These are phyloP conservation scores for Trametes cinnabarina DNA, from an alignment of 768 basidiomycete genomes.

Conservation along the genomic window DNA sequence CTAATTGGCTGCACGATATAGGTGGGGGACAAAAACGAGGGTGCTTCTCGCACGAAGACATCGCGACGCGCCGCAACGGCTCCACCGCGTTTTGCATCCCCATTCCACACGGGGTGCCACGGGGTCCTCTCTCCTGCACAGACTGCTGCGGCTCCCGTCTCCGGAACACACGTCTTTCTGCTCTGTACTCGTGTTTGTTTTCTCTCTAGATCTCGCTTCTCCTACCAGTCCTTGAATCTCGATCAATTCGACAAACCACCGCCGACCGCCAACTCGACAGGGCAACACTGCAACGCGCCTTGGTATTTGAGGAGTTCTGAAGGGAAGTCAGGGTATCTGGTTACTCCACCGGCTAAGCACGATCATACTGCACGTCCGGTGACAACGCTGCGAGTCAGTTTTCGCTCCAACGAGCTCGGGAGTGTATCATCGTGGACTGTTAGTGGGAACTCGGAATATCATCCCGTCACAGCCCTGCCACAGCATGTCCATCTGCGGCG, in stretches of 20 bases:
- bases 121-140: constrained; percentile 3
- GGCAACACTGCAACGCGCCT: no score
- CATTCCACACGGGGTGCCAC: constrained; percentile 15
- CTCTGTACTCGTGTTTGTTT: neutral
- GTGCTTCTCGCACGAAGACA: constrained; percentile 19
- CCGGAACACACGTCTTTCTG: no score
- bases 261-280: no score
- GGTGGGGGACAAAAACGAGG: constrained; percentile 19
- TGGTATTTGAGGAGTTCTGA: no score
- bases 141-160: neutral
- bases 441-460: no score
- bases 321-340: neutral
- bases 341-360: constrained; percentile 4
- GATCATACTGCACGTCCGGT: constrained; percentile 12
- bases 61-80: constrained; percentile 20
- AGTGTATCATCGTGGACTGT: constrained; percentile 7
- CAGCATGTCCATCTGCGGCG: neutral
- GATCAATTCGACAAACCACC: no score
- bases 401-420: constrained; percentile 16
- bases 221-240: no score
- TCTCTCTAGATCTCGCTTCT: neutral
- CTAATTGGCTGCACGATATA: constrained; percentile 1
- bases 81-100: constrained; percentile 10
- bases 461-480: neutral
- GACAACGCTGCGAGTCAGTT: constrained; percentile 2